Conservation (phyloP, 148 eudicot genomes). For the Tetragonia tetragonoides region DNA sequence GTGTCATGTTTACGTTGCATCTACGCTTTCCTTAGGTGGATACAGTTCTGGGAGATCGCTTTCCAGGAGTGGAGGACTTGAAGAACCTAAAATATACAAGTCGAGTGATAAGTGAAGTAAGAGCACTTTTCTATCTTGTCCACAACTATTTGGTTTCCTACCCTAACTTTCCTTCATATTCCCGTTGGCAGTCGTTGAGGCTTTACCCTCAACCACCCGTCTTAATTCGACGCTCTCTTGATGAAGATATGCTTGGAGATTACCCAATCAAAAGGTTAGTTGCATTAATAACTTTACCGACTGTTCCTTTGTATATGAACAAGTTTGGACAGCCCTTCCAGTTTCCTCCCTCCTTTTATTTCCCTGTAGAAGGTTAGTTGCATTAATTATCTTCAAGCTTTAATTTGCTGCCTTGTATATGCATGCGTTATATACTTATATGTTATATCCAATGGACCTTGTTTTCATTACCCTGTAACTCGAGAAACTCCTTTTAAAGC, state of each 20-base stretch:
- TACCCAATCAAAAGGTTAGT: slow-evolving; percentile 82
- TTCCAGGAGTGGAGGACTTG: slow-evolving; percentile 88
- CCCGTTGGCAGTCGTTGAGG: slow-evolving; percentile 73
- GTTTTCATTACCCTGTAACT: background rate
- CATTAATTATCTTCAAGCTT: background rate
- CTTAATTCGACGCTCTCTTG: slow-evolving; percentile 87
- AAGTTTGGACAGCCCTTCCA: too few relatives aligned
- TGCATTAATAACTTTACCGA: background rate
- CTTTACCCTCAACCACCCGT: slow-evolving; percentile 99
- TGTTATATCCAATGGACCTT: background rate
- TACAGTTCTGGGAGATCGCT: slow-evolving; percentile 86
- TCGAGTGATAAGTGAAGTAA: slow-evolving; percentile 94
- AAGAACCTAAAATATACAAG: slow-evolving; percentile 90
- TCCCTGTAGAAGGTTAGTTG: background rate
- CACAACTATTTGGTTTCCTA: background rate
- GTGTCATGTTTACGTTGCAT: background rate
- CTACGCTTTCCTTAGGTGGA: slow-evolving; percentile 56
- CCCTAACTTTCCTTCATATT: slow-evolving; percentile 3
- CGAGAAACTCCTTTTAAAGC: background rate
- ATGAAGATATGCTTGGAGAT: slow-evolving; percentile 74
- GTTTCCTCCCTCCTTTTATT: background rate
- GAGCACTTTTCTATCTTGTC: slow-evolving; percentile 16
- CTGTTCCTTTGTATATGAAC: background rate
- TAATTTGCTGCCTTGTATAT: background rate
- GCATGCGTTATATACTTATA: too few relatives aligned